Conservation (phyloP, 495 filamentous ascomycete species). For the Pyrenopolyporus hunteri region DNA sequence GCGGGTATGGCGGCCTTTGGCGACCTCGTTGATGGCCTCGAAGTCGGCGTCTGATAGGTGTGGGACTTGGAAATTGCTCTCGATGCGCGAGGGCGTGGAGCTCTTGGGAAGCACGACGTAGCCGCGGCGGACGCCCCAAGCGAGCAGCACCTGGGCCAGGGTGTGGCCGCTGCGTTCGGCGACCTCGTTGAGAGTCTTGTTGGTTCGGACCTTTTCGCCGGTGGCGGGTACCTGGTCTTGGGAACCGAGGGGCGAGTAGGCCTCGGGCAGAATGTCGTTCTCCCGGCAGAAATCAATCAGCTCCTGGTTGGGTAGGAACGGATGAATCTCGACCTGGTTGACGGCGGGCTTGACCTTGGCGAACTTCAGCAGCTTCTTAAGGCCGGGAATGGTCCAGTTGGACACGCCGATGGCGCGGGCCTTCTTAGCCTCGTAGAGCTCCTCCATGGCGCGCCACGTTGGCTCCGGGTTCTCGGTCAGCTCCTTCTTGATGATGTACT, state of each 20-base stretch:
- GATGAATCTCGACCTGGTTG: constrained; percentile 61
- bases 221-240: constrained; percentile 63
- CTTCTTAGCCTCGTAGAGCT: constrained; percentile 47
- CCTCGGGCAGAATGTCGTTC: constrained; percentile 67
- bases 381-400: constrained; percentile 54
- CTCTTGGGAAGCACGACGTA: constrained; percentile 59
- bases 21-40: constrained; percentile 48
- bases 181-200: constrained; percentile 48
- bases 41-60: constrained; percentile 50
- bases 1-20: constrained; percentile 60
- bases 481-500: constrained; percentile 50
- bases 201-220: constrained; percentile 52
- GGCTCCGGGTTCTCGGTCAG: constrained; percentile 61
- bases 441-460: constrained; percentile 60
- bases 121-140: constrained; percentile 52
- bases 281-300: constrained; percentile 62
- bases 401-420: constrained; percentile 56
- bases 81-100: constrained; percentile 69
- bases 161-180: constrained; percentile 48
- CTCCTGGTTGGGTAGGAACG: constrained; percentile 59
- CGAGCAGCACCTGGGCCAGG: constrained; percentile 56
- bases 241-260: constrained; percentile 67
- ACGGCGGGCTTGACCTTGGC: constrained; percentile 52
- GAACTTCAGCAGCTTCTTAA: constrained; percentile 49
- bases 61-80: constrained; percentile 58